Evolutionary conservation across 2,329 filamentous ascomycete species (phyloP), one percentile per base, ranked within the genome.

Genomic region (Beauveria brongniartii): DNA sequence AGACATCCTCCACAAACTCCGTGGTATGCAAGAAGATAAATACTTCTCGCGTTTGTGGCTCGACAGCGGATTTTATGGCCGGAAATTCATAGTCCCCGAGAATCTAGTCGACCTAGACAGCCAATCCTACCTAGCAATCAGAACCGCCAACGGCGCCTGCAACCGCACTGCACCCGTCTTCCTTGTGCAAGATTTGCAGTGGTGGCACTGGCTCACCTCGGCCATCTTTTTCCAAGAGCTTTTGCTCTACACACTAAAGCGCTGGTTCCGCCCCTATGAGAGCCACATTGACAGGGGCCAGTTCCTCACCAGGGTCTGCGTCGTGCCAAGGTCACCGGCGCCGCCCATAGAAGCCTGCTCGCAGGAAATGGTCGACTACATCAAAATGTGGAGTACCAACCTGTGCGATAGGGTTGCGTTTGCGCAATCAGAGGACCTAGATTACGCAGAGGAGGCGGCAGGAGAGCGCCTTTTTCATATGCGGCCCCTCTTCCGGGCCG

Each of bases 141-240:
- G 16, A 1, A 26, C 24, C 28, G 54, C 55, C n/a, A 40, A 57
- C n/a, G 0, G n/a, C 22, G n/a, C 55, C 9, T 58, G 55, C 44
- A 58, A 58, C 44, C 55, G 55, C 43, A 58, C 55, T 12, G 43
- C 55, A 6, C 28, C 43, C 44, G 34, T 50, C 41, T 58, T 58
- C 30, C 9, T 50, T 5, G 26, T 48, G n/a, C 28, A 2, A 40
- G 28, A 34, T 56, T 37, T n/a, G 1, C 2, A n/a, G n/a, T 18
- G 5, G 24, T 14, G 10, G 26, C 24, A 47, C 6, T 9, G 8
- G 24, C 3, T 18, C n/a, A 9, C 0, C 14, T 22, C 18, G 26
- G 16, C 24, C 3, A 46, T 5, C 10, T 41, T 58, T 7, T 5
- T 28, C 3, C 26, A 4, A 9, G 54, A 57, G 54, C 16, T 57